Base-by-base conservation (phyloP, 2,329 filamentous ascomycete genomes). In the Dothideomycetes sp. region DNA sequence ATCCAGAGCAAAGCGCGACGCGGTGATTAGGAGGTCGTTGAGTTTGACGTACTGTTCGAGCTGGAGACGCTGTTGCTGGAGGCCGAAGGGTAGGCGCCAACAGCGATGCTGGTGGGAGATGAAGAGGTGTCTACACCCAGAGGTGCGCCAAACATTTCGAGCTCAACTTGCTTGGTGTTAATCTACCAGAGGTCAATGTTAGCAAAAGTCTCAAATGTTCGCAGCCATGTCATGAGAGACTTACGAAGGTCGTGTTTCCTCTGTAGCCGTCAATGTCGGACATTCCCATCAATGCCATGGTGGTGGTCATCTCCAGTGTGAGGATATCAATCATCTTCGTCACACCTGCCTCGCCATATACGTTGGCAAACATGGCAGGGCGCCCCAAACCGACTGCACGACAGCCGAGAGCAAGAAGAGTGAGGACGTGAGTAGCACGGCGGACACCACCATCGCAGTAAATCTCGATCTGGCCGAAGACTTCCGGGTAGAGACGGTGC, bases 341-440 rank as follows among this genome's bases (percentile, higher is more conserved):
- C 1, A 82, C 78, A 38, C 79, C 79, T 22, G 68, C 65, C 54
- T 72, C 70, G 3, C 79, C 79, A 44, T 76, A 73, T 29, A 64
- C 52, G 47, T 72, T 71, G 36, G 66, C 61, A 49, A 63, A 73
- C 65, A 73, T 69, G 49, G 69, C 64, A 0, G 66, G 62, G 31
- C 69, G 52, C 10, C 68, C 70, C 1, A 75, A 45, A 11, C 70
- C 62, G 5, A 65, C 61, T 19, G 61, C 61, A 36, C 48, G 53
- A 5, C 55, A 60, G 12, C 61, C 61, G 5, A 64, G 50, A 14
- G 59, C 53, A 11, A 65, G 49, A 7, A 63, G 47, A 36, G 59
- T 63, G 37, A 63, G 38, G 4, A 61, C 48, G 37, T 64, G 59
- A 12, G 47, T 46, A 22, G 60, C 62, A 36, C 61, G 62, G 11